Percentiles rank a stretch among this genome's conserved stretches.
Evolutionary conservation across 768 basidiomycete species (phyloP).

Genomic region (Tulasnella sp.): DNA sequence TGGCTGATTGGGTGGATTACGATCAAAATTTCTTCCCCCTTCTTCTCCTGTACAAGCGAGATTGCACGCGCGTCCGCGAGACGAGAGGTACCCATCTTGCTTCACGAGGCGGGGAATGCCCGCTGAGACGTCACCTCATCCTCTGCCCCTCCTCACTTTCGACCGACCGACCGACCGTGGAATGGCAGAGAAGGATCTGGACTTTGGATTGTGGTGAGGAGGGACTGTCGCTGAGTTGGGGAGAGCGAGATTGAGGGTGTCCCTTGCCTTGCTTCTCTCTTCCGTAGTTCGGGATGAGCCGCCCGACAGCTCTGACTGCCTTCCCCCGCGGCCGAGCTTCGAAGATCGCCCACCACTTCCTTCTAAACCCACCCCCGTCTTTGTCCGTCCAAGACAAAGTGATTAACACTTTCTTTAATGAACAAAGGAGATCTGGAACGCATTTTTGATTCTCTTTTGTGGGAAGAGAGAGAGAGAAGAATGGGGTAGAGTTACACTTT

Average conservation of each 20-base stretch:
- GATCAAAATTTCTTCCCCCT: neutral
- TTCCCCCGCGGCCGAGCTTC: neutral
- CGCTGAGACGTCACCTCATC: constrained; percentile 1
- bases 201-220: neutral
- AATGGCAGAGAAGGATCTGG: neutral
- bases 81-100: neutral
- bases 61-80: neutral
- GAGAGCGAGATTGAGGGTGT: constrained; percentile 4
- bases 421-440: neutral
- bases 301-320: neutral
- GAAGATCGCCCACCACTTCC: neutral
- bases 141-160: constrained; percentile 1
- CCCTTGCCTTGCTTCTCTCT: neutral
- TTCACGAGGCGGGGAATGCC: neutral
- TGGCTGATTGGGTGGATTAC: neutral
- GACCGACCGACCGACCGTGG: neutral
- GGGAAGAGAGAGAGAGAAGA: neutral
- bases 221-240: neutral
- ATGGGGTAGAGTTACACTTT: neutral
- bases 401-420: neutral
- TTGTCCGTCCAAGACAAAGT: neutral
- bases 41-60: neutral
- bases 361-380: neutral
- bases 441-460: neutral
- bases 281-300: neutral